Evolutionary conservation across 163 green algal species (phyloP).

Genomic region (Scenedesmus sp.): DNA sequence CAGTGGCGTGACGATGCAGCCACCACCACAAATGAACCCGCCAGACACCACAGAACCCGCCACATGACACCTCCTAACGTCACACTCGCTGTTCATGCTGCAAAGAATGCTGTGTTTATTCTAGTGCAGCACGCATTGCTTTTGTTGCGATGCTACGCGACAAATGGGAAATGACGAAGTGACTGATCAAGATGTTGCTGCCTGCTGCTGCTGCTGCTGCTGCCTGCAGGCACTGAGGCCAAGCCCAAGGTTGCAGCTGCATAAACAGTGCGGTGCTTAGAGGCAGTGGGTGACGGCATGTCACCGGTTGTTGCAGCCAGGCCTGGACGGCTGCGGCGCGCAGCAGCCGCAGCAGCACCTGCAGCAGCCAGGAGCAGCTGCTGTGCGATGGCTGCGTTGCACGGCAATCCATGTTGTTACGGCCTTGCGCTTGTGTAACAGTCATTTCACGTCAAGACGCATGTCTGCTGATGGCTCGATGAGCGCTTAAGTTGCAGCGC

Average conservation of each 20-base stretch:
- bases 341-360: not conserved
- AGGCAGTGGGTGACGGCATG: not conserved
- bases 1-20: no score
- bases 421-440: not conserved
- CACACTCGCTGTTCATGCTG: no score
- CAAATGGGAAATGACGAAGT: not conserved
- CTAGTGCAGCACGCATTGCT: no score
- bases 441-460: no score
- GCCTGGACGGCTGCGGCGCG: not conserved
- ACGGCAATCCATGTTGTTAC: not conserved
- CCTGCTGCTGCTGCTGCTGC: conserved; percentile 1
- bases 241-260: conserved; percentile 20
- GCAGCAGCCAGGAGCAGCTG: not conserved
- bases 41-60: no score
- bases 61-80: no score
- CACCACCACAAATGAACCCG: no score
- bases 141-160: no score
- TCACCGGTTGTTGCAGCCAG: not conserved
- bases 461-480: no score
- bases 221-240: conserved; percentile 18
- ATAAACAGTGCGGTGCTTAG: not conserved
- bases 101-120: no score
- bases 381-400: not conserved
- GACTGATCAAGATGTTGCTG: not conserved
- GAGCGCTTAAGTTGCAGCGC: no score